Base-by-base conservation (phyloP, 441 rosid species). In the Populus hybrid region DNA sequence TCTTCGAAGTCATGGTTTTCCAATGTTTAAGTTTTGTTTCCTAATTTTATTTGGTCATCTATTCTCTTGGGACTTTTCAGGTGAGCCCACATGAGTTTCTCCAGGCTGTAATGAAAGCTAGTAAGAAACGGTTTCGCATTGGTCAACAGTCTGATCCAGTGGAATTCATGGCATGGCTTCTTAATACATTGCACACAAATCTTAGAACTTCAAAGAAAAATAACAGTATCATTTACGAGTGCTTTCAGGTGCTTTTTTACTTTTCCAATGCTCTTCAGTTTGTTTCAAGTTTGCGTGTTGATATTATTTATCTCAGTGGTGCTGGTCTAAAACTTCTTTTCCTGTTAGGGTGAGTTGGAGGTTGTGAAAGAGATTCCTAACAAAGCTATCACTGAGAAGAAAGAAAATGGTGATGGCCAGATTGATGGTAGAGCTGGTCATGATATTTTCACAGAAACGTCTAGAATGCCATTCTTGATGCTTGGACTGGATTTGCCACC, bases 51-150 rank as follows among this genome's bases (percentile, higher is more conserved):
- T 9, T 21, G n/a, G n/a, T 24, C 28, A 63, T 63, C 66, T 9
- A 23, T 63, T 63, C 23, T 24, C 23, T 34, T 63, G 66, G 75
- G 65, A 36, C 7, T 82, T 65, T 80, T 75, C 88, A 95, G 99
- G 99, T 94, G 78, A 95, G 99, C 77, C 99, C 99, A 14, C 99
- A 95, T 79, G 99, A 95, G 74, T 95, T 95, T 86, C 90, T 95
- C 76, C 97, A 95, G 84, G 97, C 98, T 74, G 95, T 95, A 70
- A 95, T 92, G 99, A 92, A 94, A 88, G 94, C 90, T 46, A 95
- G 97, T 78, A 90, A 89, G 81, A 95, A 95, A 75, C 80, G 88
- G 59, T 95, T 94, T 79, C 90, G 94, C 71, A 94, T 94, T 70
- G 99, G 98, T 38, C 89, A 79, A 59, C 98, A 91, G 82, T 94